phyloP scores from a whole-genome alignment of 805 yeast species.

The Lipomyces lipofer region DNA sequence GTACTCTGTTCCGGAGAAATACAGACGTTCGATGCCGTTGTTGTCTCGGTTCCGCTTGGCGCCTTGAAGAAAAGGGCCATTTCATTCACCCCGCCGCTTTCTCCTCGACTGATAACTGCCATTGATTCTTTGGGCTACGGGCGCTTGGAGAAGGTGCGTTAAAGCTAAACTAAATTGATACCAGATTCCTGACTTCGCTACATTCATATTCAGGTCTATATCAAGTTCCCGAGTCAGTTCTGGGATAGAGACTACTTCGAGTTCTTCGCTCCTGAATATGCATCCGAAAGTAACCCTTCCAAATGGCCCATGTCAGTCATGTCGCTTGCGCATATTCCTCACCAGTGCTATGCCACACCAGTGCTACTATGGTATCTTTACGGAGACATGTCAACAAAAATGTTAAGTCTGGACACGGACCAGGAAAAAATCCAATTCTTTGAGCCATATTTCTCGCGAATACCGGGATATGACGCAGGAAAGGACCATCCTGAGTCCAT shows the following conservation, averaged over 20 bases:
- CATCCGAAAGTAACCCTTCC: slow-evolving; percentile 4
- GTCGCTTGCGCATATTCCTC: slow-evolving; percentile 23
- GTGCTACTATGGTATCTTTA: slow-evolving; percentile 32
- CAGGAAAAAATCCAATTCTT: slow-evolving; percentile 31
- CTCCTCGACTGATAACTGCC: slow-evolving; percentile 25
- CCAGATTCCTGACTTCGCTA: not conserved
- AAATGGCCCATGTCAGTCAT: slow-evolving; percentile 21
- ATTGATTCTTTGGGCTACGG: slow-evolving; percentile 35
- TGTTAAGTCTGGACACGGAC: slow-evolving; percentile 26
- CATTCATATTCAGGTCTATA: slow-evolving; percentile 29
- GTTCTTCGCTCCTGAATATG: slow-evolving; percentile 29
- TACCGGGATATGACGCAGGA: slow-evolving; percentile 22
- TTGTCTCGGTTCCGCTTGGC: slow-evolving; percentile 39
- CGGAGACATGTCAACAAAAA: slow-evolving; percentile 32
- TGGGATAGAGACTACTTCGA: slow-evolving; percentile 37
- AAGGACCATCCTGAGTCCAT: slow-evolving; percentile 18
- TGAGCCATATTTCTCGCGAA: slow-evolving; percentile 30
- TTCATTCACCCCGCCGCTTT: slow-evolving; percentile 33
- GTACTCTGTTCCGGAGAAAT: not conserved
- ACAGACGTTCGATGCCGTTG: slow-evolving; percentile 33
- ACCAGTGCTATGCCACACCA: slow-evolving; percentile 29
- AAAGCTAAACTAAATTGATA: not conserved
- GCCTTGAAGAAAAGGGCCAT: slow-evolving; percentile 33
- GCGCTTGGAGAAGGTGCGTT: slow-evolving; percentile 34
- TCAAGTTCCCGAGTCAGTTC: slow-evolving; percentile 36